Conservation (phyloP, 768 basidiomycete genomes). For the Dentipellis sp. region DNA sequence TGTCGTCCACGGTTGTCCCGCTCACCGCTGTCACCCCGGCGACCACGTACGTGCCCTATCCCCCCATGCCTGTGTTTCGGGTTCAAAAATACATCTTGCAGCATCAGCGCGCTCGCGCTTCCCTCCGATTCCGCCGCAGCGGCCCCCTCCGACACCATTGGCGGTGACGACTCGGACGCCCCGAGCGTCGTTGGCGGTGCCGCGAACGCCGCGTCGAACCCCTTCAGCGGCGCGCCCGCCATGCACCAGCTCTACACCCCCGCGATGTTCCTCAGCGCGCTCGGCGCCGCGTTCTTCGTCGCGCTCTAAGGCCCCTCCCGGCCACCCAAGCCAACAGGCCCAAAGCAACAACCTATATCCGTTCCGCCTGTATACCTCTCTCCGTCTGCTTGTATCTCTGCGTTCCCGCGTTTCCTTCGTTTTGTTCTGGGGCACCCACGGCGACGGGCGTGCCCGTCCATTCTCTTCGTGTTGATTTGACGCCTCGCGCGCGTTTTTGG, state of each 20-base stretch:
- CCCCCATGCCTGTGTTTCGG: neutral
- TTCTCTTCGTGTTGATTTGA: neutral
- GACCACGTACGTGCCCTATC: neutral
- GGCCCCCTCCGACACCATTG: neutral
- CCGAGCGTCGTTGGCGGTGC: neutral
- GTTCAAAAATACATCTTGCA: neutral
- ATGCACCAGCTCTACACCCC: neutral
- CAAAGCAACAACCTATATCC: neutral
- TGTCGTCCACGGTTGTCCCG: neutral
- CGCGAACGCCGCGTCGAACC: neutral
- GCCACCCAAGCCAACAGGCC: too few relatives aligned
- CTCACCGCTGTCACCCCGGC: neutral
- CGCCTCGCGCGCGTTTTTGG: neutral
- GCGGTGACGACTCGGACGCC: neutral
- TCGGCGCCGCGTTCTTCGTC: neutral
- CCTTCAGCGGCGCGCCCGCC: neutral
- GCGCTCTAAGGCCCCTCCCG: neutral
- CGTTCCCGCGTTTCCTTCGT: neutral
- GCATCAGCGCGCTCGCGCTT: neutral
- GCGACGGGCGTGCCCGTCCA: neutral
- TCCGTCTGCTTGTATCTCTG: neutral
- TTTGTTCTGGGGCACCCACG: neutral
- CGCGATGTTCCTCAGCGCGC: slow-evolving; percentile 1
- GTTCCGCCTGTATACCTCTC: neutral
- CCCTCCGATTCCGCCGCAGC: neutral